These are phyloP conservation scores for Colletotrichum tabaci DNA, from an alignment of 2,329 filamentous ascomycete genomes.

Conservation along the genomic window DNA sequence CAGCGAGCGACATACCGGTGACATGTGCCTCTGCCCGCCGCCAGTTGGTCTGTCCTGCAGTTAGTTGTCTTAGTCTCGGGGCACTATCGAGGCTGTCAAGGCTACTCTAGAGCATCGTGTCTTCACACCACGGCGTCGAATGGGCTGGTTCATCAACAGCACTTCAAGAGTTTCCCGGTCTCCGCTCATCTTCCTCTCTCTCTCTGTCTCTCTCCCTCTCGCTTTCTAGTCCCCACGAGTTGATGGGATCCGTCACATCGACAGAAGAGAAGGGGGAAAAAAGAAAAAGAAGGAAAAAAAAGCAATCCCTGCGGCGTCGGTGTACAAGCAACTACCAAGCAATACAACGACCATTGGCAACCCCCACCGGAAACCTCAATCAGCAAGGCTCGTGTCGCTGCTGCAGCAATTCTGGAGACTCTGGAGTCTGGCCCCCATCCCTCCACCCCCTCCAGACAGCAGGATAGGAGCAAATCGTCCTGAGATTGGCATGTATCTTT, in stretches of 20 bases:
- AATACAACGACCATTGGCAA: constrained; percentile 9
- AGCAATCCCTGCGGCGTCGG: neutral
- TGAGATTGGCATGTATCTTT: constrained; percentile 21
- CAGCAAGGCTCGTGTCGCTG: neutral
- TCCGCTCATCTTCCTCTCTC: neutral
- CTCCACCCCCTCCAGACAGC: neutral
- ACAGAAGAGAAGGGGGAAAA: too few relatives aligned
- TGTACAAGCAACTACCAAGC: constrained; percentile 34
- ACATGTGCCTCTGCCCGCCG: constrained; percentile 1
- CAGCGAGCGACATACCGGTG: neutral
- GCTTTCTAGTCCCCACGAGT: neutral
- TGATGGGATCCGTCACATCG: neutral
- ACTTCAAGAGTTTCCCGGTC: neutral
- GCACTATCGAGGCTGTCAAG: neutral
- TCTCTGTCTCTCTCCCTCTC: neutral
- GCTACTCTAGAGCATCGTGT: neutral
- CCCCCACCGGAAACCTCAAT: constrained; percentile 4
- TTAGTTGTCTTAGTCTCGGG: neutral
- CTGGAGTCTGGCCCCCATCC: neutral
- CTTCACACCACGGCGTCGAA: neutral
- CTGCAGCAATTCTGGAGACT: constrained; percentile 17
- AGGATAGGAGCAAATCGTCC: constrained; percentile 40
- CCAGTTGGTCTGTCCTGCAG: too few relatives aligned
- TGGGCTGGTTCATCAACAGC: neutral
- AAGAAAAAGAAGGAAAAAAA: neutral